A percentile compares a stretch with the other conserved stretches of the same genome.
Conservation (phyloP, 2,329 filamentous ascomycete genomes). For the Xylaria sp. region DNA sequence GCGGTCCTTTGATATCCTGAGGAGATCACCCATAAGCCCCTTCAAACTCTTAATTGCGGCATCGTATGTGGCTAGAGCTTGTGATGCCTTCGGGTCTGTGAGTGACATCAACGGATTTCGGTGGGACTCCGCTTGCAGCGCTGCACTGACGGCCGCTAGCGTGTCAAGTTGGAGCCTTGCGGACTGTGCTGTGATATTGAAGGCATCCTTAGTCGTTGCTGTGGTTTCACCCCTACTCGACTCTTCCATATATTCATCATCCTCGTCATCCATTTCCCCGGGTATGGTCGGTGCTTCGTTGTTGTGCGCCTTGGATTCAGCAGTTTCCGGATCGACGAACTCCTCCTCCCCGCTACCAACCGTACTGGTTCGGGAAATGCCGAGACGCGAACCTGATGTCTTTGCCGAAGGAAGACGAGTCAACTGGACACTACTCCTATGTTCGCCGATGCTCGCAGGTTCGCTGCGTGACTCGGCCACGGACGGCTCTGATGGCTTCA, state of each 20-base stretch:
- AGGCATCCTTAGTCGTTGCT: constrained; percentile 83
- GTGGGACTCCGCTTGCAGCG: constrained; percentile 71
- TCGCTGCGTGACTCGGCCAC: constrained; percentile 53
- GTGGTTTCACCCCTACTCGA: constrained; percentile 75
- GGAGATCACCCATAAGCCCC: constrained; percentile 78
- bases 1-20: constrained; percentile 90
- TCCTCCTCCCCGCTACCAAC: constrained; percentile 56
- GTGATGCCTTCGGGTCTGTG: constrained; percentile 74
- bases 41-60: constrained; percentile 87
- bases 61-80: constrained; percentile 85
- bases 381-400: constrained; percentile 31
- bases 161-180: constrained; percentile 91
- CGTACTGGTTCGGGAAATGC: constrained; percentile 47
- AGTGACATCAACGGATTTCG: constrained; percentile 72
- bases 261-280: constrained; percentile 55
- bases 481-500: constrained; percentile 53
- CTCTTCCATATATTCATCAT: constrained; percentile 77
- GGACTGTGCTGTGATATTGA: constrained; percentile 96
- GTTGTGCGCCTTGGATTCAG: constrained; percentile 44
- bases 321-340: constrained; percentile 50
- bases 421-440: constrained; percentile 50
- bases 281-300: constrained; percentile 40
- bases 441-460: constrained; percentile 53
- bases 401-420: constrained; percentile 45
- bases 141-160: constrained; percentile 81